Evolutionary conservation across 164 flowering plant genomes (phyloP), one percentile per base, ranked within the genome.

Genomic region (Pachysandra terminalis): DNA sequence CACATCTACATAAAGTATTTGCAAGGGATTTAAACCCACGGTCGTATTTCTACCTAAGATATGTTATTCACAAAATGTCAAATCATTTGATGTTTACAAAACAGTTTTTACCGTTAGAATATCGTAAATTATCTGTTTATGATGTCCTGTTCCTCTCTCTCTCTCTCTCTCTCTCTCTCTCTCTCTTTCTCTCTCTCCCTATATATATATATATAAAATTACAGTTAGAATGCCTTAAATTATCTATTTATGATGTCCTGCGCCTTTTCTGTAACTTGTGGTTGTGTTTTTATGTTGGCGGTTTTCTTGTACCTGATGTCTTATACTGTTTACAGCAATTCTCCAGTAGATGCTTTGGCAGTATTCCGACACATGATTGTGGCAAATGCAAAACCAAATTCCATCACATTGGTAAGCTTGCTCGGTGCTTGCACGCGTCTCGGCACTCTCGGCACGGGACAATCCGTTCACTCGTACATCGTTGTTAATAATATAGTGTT

Each of bases 321-420:
- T 52, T 52, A 27, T 61, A 19, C 14, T 40, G 41, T 65, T 21
- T 58, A 51, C 83, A 84, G 86, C 66, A 71, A 81, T 27, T 66
- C 1, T 28, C 70, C 78, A 1, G 25, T 61, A 40, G 71, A 80
- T 63, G 85, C 90, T 26, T 69, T 84, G 10, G 35, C 48, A 54
- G 70, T 76, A 32, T 84, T 86, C 71, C 75, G 27, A 51, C 71
- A 69, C 28, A 86, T 86, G 88, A 79, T 49, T 45, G 37, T 53
- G 22, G 81, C 66, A 14, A 74, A 74, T 52, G 82, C 73, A 59
- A 75, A 76, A 54, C 91, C 87, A 27, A 85, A 81, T 66, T 79
- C 73, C 12, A 77, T 81, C 60, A 83, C 88, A 27, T 69, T 85
- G 57, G 84, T 87, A 19, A 87, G 85, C 73, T 66, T 85, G 74